Evolutionary conservation across 331 rosid genomes (phyloP), one percentile per base, ranked within the genome.

Genomic region (Acacia pycnantha): DNA sequence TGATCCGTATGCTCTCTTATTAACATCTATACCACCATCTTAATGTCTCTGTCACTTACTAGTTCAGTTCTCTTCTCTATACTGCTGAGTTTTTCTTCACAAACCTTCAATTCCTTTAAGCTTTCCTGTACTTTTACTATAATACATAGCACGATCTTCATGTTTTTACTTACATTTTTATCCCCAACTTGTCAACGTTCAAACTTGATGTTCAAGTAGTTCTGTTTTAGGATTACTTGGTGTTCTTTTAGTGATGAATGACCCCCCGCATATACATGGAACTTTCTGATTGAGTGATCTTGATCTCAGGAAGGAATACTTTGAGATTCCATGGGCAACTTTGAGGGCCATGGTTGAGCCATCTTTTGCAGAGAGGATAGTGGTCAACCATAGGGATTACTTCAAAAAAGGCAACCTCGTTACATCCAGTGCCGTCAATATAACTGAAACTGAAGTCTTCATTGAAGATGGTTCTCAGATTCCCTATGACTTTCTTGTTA

Each of bases 271-370:
- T 29, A 2, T 29, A 65, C 67, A 61, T 61, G 67, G 22, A 65
- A 14, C 5, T 29, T 16, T 31, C 77, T 83, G 53, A 82, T 53
- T 47, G 27, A 19, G 73, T 82, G 54, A 3, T 27, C 50, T 8
- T 62, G 76, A 78, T 29, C 6, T 2, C 87, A 88, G 94, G 83
- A 90, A 90, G 85, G 94, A 90, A n/a, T 90, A 90, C 68, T 89
- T 88, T 84, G 92, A 88, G 85, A 90, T 90, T 78, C 88, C 94
- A 31, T 90, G 90, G 86, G 91, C 92, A 41, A 68, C 79, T 76
- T 82, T 87, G 78, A 90, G 94, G 85, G 82, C 90, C 69, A 81
- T 80, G 92, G 94, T 88, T 65, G 92, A 90, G 79, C 94, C 91
- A 58, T 74, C 89, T 33, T 77, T 87, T 74, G 92, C 82, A 2